These are phyloP conservation scores for Venturia pyrina DNA, from an alignment of 2,329 filamentous ascomycete species.

Conservation along the genomic window DNA sequence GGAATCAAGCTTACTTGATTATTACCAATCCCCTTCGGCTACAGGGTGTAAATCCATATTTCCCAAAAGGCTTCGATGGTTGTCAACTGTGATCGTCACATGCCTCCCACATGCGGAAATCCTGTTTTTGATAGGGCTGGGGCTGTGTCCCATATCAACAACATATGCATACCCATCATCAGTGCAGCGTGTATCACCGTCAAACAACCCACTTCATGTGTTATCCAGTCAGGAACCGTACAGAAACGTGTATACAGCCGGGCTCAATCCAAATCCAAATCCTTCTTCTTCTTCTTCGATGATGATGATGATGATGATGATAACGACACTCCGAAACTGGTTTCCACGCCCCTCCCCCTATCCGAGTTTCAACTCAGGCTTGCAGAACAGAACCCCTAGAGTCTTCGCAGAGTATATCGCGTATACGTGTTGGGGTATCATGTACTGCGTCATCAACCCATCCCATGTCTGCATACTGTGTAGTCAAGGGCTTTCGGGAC, in stretches of 20 bases:
- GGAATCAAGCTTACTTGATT: background rate
- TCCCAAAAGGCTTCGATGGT: background rate
- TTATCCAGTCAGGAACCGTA: background rate
- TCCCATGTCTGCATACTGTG: no score
- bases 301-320: background rate
- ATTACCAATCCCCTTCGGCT: background rate
- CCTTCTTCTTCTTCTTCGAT: no score
- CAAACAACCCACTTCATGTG: background rate
- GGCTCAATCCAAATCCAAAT: background rate
- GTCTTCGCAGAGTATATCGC: background rate
- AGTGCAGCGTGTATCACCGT: constrained; percentile 5
- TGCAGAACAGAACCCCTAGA: background rate
- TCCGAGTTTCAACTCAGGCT: background rate
- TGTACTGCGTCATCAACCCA: background rate
- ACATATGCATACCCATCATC: background rate
- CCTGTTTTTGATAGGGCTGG: background rate
- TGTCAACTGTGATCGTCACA: background rate
- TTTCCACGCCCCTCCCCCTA: background rate
- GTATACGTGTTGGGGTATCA: background rate
- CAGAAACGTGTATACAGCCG: background rate
- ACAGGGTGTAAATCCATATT: background rate
- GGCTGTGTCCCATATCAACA: background rate
- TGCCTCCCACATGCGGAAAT: background rate
- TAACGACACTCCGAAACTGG: background rate
- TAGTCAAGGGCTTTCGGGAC: no score